These are phyloP conservation scores for Albugo candida DNA, from an alignment of 352 stramenopile genomes.

Conservation along the genomic window DNA sequence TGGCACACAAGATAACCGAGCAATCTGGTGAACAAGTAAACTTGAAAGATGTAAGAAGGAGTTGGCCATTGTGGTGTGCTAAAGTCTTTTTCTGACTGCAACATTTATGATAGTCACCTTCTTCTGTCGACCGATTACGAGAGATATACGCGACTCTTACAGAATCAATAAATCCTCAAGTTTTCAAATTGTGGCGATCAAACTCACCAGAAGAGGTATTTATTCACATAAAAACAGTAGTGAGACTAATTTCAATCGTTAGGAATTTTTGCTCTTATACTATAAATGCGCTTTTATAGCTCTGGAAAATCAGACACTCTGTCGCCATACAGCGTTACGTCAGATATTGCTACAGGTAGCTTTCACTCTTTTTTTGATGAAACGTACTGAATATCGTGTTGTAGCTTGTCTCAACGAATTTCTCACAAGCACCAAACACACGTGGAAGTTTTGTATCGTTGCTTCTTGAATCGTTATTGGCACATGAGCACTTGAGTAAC, in stretches of 20 bases:
- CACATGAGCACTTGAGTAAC: conserved; percentile 4
- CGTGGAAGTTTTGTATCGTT: conserved; percentile 22
- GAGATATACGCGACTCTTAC: not conserved
- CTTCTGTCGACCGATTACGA: not conserved
- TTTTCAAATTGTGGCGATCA: conserved; percentile 56
- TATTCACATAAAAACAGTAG: not conserved
- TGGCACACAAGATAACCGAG: no score
- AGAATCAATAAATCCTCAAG: not conserved
- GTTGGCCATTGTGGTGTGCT: not conserved
- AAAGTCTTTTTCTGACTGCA: not conserved
- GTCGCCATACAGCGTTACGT: conserved; percentile 36
- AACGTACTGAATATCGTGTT: not conserved
- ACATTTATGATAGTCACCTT: not conserved
- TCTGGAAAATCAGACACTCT: conserved; percentile 38
- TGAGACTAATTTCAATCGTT: not conserved
- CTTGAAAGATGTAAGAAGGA: not conserved
- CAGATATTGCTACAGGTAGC: conserved; percentile 46
- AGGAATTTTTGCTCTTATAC: conserved; percentile 63
- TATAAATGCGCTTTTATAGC: conserved; percentile 46
- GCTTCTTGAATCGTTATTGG: conserved; percentile 8
- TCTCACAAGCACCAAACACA: not conserved
- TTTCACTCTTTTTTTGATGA: not conserved
- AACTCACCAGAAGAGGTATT: conserved; percentile 53
- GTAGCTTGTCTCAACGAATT: not conserved
- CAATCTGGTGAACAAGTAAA: not conserved